A percentile compares a stretch with the other conserved stretches of the same genome.
phyloP scores from a whole-genome alignment of 2,329 filamentous ascomycete genomes.

The Orbilia blumenaviensis region DNA sequence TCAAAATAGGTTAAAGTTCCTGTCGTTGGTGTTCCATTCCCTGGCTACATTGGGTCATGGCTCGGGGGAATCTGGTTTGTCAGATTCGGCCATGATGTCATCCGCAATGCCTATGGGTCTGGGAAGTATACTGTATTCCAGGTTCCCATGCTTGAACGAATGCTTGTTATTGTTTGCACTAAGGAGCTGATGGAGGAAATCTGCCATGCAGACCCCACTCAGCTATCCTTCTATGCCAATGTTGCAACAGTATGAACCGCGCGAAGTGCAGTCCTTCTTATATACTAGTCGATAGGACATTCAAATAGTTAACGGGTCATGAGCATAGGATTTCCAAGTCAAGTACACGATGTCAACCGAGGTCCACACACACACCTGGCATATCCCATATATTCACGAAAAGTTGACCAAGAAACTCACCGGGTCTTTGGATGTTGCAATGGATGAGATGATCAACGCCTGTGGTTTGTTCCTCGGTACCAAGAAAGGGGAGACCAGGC shows the following conservation, averaged over 20 bases:
- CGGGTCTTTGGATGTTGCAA: slow-evolving; percentile 40
- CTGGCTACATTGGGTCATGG: slow-evolving; percentile 50
- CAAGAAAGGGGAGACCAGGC: slow-evolving; percentile 21
- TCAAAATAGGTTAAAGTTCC: slow-evolving; percentile 47
- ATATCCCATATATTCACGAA: slow-evolving; percentile 42
- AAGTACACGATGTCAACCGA: slow-evolving; percentile 46
- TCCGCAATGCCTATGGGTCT: slow-evolving; percentile 38
- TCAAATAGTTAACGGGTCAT: neutral
- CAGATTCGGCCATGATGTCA: slow-evolving; percentile 30
- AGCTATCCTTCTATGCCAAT: slow-evolving; percentile 38
- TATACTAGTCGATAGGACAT: no score
- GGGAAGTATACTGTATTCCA: slow-evolving; percentile 42
- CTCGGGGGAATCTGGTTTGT: slow-evolving; percentile 47
- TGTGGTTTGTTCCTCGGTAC: slow-evolving; percentile 36
- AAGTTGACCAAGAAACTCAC: slow-evolving; percentile 50
- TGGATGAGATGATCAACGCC: slow-evolving; percentile 44
- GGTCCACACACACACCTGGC: slow-evolving; percentile 40
- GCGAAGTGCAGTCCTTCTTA: no score
- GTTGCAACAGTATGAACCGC: slow-evolving; percentile 37
- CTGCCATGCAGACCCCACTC: slow-evolving; percentile 23
- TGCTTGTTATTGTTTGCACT: slow-evolving; percentile 44
- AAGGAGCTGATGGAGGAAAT: slow-evolving; percentile 46
- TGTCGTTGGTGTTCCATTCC: slow-evolving; percentile 46
- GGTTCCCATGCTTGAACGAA: slow-evolving; percentile 48
- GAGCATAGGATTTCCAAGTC: slow-evolving; percentile 49